Conservation (phyloP, 2,329 filamentous ascomycete genomes). For the Hirsutella rhossiliensis region DNA sequence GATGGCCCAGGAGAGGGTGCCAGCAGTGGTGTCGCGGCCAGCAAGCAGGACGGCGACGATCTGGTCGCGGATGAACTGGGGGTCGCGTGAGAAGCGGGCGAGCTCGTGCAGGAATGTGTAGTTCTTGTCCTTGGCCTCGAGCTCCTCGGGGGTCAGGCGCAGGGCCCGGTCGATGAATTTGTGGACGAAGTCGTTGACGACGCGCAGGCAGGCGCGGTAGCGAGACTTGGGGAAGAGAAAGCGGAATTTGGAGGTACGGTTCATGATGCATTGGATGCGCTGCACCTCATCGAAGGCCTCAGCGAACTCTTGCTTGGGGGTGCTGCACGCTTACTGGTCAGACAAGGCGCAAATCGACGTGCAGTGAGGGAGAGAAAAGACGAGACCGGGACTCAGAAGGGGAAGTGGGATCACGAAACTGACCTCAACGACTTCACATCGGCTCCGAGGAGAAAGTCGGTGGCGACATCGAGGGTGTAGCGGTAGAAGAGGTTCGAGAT, state of each 20-base stretch:
- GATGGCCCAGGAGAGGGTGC: conserved; percentile 66
- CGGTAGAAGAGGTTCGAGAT: conserved; percentile 70
- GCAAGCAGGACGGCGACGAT: conserved; percentile 73
- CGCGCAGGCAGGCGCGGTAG: conserved; percentile 52
- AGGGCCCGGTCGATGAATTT: conserved; percentile 67
- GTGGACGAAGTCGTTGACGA: conserved; percentile 65
- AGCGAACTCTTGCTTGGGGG: conserved; percentile 57
- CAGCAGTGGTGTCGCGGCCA: conserved; percentile 78
- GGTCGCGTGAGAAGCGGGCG: conserved; percentile 64
- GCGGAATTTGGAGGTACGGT: conserved; percentile 52
- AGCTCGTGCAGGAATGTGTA: conserved; percentile 85
- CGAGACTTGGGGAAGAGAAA: conserved; percentile 47
- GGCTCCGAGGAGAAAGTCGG: conserved; percentile 73
- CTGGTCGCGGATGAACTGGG: conserved; percentile 68
- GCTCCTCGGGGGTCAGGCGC: conserved; percentile 54
- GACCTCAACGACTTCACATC: conserved; percentile 54
- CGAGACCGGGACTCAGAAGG: neutral
- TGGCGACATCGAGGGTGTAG: conserved; percentile 75
- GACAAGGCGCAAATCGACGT: no score
- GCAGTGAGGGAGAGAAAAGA: neutral
- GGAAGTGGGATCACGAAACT: conserved; percentile 2
- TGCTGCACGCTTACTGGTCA: conserved; percentile 19
- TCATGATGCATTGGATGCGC: conserved; percentile 55
- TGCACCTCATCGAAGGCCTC: conserved; percentile 72
- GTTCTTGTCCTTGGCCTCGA: conserved; percentile 60